Percentiles rank a stretch among this genome's conserved stretches.
phyloP scores from a whole-genome alignment of 148 eudicot species.

The Arbutus unedo region DNA sequence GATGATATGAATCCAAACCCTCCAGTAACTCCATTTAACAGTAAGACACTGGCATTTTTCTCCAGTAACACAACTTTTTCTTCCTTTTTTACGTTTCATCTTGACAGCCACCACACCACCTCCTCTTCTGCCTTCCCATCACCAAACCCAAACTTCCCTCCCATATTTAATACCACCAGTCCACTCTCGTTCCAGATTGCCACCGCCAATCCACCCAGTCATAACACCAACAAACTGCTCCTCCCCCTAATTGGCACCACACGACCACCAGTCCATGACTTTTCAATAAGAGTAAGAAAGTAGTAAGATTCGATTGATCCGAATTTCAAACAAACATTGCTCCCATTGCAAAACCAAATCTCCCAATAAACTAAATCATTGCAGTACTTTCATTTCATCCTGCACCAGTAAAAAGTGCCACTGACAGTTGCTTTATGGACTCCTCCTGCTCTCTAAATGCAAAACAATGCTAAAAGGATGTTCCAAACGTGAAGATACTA shows the following conservation, averaged over 20 bases:
- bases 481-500: not conserved
- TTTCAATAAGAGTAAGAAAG: not conserved
- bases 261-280: not conserved
- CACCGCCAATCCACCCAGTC: not conserved
- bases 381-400: not conserved
- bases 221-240: not conserved
- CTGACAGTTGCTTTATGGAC: not conserved
- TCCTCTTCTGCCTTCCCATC: not conserved
- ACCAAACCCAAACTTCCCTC: slow-evolving; percentile 1
- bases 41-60: not conserved
- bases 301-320: not conserved
- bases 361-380: not conserved
- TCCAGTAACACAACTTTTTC: not conserved
- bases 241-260: not conserved
- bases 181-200: not conserved
- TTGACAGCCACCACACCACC: not conserved
- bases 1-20: not conserved
- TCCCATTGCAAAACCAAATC: not conserved
- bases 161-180: not conserved
- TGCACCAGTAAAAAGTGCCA: not conserved
- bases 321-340: not conserved
- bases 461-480: not conserved
- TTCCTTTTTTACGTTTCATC: not conserved
- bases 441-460: not conserved
- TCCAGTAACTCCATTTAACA: not conserved